Base-by-base conservation (phyloP, 495 filamentous ascomycete genomes). In the Penicillium arizonense region DNA sequence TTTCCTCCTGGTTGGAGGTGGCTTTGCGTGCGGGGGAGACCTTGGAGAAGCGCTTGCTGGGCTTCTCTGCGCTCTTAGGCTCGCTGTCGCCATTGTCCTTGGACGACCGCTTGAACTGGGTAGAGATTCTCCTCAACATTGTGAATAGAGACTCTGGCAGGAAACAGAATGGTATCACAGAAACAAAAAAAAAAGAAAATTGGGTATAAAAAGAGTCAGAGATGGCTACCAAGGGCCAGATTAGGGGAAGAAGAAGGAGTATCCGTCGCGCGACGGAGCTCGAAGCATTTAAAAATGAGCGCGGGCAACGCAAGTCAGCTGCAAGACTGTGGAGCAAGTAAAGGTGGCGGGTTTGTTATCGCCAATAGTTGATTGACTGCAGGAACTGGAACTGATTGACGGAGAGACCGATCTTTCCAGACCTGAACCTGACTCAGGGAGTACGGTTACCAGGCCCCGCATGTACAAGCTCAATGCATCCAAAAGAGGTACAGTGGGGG, bases 91-190 rank as follows among this genome's bases (percentile, higher is more conserved):
- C 71, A 61, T 69, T 75, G 38, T 73, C 74, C 62, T 74, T 79
- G 54, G 45, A 30, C 9, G 70, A 69, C 64, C 72, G 74, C 59
- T 70, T 78, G 65, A 82, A 81, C 4, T 61, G 72, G n/a, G 75
- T 74, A 38, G 79, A 81, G 52, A 81, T 66, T 60, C 75, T 75
- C 44, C 77, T 73, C 67, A 81, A 70, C 72, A 75, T 75, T 46
- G 57, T 70, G 63, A 58, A 55, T 47, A 30, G 46, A 49, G 42
- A 28, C 10, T 47, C 20, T 47, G 33, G 39, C 44, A 55, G 47
- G 24, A 59, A 48, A 45, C 52, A 37, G 4, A 24, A 62, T 47
- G 53, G 49, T n/a, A 50, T 43, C 37, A 53, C 46, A 39, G 33
- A 47, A 44, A 51, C 44, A 47, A 34, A 36, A 44, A 28, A 30